Conservation (phyloP, 768 basidiomycete genomes). For the Xerocomus brunneocitrinus region DNA sequence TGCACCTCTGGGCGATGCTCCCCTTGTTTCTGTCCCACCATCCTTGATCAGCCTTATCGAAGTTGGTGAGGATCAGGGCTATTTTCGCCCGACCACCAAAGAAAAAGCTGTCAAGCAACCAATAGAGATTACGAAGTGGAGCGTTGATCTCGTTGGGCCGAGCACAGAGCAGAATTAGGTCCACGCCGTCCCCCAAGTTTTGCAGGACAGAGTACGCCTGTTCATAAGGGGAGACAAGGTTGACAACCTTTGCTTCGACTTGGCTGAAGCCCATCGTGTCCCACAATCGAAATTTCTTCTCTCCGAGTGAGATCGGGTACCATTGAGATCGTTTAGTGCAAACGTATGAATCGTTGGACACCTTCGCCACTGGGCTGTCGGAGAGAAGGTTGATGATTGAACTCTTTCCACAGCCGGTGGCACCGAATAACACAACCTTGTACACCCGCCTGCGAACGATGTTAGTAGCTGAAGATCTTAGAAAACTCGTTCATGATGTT, state of each 20-base stretch:
- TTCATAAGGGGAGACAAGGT: constrained; percentile 21
- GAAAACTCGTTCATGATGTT: neutral
- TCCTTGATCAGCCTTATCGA: constrained; percentile 28
- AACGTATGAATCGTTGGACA: constrained; percentile 27
- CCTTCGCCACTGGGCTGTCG: constrained; percentile 21
- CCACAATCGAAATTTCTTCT: too few species aligned
- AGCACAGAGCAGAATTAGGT: constrained; percentile 37
- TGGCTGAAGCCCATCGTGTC: constrained; percentile 32
- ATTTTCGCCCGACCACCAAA: constrained; percentile 35
- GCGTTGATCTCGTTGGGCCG: constrained; percentile 34
- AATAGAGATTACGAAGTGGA: constrained; percentile 33
- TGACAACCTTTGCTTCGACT: constrained; percentile 7
- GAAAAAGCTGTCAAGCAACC: constrained; percentile 35
- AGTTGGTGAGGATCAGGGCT: constrained; percentile 39
- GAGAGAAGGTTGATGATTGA: constrained; percentile 29
- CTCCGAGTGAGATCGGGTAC: constrained; percentile 18
- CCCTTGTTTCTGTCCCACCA: constrained; percentile 38
- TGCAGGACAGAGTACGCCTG: constrained; percentile 32
- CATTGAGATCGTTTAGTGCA: constrained; percentile 31
- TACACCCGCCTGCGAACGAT: constrained; percentile 9
- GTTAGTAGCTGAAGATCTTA: neutral
- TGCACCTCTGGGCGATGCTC: constrained; percentile 12
- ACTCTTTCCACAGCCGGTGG: constrained; percentile 28
- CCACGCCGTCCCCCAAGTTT: constrained; percentile 32
- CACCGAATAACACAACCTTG: constrained; percentile 26